Percentiles rank a stretch among this genome's conserved stretches.
Evolutionary conservation across 2,329 filamentous ascomycete genomes (phyloP).

Genomic region (Didymella segeticola): DNA sequence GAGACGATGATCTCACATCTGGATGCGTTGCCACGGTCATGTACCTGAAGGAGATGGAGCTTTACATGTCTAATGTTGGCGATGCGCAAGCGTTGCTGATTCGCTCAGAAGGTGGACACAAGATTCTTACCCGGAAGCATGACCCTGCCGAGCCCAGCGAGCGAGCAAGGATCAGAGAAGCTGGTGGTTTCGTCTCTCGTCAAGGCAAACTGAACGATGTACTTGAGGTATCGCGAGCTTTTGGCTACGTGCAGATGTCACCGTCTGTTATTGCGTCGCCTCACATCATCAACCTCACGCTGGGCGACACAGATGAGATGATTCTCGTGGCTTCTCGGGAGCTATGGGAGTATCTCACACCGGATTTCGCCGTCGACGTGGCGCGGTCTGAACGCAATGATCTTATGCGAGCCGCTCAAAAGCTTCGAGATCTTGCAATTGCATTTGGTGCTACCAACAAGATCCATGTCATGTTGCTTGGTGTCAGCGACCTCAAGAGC

Average conservation of each 20-base stretch:
- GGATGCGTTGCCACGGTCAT: conserved; percentile 91
- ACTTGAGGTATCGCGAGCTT: conserved; percentile 90
- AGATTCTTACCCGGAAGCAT: conserved; percentile 87
- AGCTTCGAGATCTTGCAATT: conserved; percentile 91
- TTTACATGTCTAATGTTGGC: conserved; percentile 94
- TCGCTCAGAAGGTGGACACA: conserved; percentile 82
- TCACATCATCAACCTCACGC: conserved; percentile 76
- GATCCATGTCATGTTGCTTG: conserved; percentile 99
- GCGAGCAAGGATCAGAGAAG: conserved; percentile 87
- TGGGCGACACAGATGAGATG: conserved; percentile 91
- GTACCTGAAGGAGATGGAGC: conserved; percentile 86
- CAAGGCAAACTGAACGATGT: conserved; percentile 93
- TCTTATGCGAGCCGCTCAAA: conserved; percentile 93
- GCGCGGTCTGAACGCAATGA: conserved; percentile 85
- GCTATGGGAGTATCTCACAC: conserved; percentile 92
- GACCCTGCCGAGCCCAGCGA: conserved; percentile 88
- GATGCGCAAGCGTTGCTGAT: conserved; percentile 96
- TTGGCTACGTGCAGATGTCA: conserved; percentile 92
- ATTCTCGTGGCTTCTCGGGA: conserved; percentile 90
- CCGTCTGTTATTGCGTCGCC: conserved; percentile 92
- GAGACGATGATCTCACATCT: conserved; percentile 86
- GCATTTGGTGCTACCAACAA: conserved; percentile 93
- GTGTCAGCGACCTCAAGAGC: conserved; percentile 87
- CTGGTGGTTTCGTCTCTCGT: conserved; percentile 93
- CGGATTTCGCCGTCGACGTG: conserved; percentile 90